phyloP scores from a whole-genome alignment of 495 filamentous ascomycete genomes.

The Talaromyces trachyspermus region DNA sequence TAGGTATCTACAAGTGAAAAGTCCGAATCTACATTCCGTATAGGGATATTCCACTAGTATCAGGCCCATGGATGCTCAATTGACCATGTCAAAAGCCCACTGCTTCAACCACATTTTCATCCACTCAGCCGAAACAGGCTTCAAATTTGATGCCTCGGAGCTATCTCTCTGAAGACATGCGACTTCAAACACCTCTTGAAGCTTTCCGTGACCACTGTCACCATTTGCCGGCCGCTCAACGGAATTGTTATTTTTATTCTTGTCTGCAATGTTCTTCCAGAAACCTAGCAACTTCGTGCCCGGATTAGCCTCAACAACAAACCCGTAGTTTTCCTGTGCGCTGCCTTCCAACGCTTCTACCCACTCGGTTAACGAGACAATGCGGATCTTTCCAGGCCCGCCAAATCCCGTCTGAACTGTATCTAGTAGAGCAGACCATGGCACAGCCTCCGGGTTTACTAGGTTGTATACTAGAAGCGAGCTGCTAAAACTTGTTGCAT shows the following conservation, averaged over 20 bases:
- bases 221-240: not conserved
- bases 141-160: slow-evolving; percentile 2
- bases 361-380: not conserved
- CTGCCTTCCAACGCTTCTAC: slow-evolving; percentile 4
- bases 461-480: not conserved
- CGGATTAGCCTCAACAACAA: slow-evolving; percentile 1
- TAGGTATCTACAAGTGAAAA: too few species aligned
- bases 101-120: slow-evolving; percentile 6
- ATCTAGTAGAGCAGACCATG: slow-evolving; percentile 4
- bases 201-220: not conserved
- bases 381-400: not conserved
- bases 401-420: slow-evolving; percentile 2
- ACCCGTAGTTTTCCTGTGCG: not conserved
- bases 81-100: not conserved
- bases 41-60: not conserved
- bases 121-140: slow-evolving; percentile 4
- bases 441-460: not conserved
- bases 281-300: slow-evolving; percentile 1
- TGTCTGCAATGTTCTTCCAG: not conserved
- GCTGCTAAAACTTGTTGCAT: not conserved
- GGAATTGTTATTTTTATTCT: not conserved
- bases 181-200: slow-evolving; percentile 1
- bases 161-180: slow-evolving; percentile 2
- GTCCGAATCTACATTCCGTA: too few species aligned
- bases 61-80: not conserved